Evolutionary conservation across 345 rosid species (phyloP).

Genomic region (Triadica sebifera): DNA sequence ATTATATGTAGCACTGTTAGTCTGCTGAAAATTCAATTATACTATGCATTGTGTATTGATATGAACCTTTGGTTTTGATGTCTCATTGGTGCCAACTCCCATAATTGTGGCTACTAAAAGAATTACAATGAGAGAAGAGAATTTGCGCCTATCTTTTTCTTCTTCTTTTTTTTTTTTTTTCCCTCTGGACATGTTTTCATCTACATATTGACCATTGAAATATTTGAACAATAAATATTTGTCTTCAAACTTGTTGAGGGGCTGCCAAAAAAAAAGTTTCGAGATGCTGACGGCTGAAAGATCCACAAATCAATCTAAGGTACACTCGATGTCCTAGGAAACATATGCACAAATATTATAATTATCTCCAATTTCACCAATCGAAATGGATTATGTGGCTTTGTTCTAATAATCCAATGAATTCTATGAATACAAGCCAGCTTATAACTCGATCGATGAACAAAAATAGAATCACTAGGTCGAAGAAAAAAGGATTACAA

Average conservation of each 20-base stretch:
- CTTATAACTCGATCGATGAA: not conserved
- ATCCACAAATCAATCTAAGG: no score
- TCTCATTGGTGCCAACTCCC: not conserved
- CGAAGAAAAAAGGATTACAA: slow-evolving; percentile 18
- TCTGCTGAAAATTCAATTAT: not conserved
- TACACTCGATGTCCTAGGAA: no score
- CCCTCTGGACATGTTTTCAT: no score
- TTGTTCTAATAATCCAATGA: no score
- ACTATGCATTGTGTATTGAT: not conserved
- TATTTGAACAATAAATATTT: not conserved
- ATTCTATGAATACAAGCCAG: no score
- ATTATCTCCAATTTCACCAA: no score
- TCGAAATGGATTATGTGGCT: no score
- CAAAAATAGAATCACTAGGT: not conserved
- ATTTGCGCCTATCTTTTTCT: not conserved
- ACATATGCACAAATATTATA: no score
- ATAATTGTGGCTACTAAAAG: not conserved
- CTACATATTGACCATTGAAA: no score
- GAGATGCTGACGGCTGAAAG: not conserved
- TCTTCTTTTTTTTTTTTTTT: no score
- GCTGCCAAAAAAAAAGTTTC: not conserved
- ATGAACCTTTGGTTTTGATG: not conserved
- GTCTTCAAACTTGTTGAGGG: not conserved
- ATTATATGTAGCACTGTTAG: no score
- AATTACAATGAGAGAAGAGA: no score